Percentiles rank a stretch among this genome's conserved stretches.
Conservation (phyloP, 371 early-diverging fungal species). For the Actinomortierella wolfii region DNA sequence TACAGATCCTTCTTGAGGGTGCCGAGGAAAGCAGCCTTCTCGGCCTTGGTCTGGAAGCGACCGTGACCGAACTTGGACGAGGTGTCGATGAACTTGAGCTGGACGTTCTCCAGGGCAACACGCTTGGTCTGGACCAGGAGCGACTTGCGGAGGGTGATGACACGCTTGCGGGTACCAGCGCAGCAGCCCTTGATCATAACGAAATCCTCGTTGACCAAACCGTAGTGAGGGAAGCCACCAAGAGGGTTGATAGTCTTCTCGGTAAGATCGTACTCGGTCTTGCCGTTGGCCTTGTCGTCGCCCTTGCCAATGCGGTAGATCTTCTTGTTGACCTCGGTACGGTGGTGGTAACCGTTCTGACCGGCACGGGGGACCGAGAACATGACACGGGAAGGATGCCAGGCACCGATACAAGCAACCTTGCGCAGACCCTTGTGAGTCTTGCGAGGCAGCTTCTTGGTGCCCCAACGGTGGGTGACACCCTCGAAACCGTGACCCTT, state of each 20-base stretch:
- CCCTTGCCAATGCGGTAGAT: conserved; percentile 99
- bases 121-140: conserved; percentile 94
- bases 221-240: conserved; percentile 99
- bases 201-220: conserved; percentile 97
- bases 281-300: conserved; percentile 81
- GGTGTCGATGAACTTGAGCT: conserved; percentile 99
- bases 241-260: conserved; percentile 98
- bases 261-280: conserved; percentile 99
- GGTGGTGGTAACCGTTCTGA: conserved; percentile 99
- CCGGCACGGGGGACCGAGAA: conserved; percentile 99
- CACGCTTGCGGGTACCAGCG: conserved; percentile 98
- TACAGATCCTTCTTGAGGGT: conserved; percentile 87
- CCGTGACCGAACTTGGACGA: conserved; percentile 99
- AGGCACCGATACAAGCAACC: conserved; percentile 99
- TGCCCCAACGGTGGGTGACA: conserved; percentile 99
- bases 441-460: conserved; percentile 99
- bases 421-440: conserved; percentile 99
- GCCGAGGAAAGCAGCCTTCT: conserved; percentile 97
- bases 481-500: conserved; percentile 99
- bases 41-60: conserved; percentile 99
- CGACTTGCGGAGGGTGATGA: conserved; percentile 98
- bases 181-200: conserved; percentile 99
- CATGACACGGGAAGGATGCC: conserved; percentile 99
- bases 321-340: conserved; percentile 99
- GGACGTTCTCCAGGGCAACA: conserved; percentile 95